These are phyloP conservation scores for Xanthoconium stramineum DNA, from an alignment of 768 basidiomycete species.

Conservation along the genomic window DNA sequence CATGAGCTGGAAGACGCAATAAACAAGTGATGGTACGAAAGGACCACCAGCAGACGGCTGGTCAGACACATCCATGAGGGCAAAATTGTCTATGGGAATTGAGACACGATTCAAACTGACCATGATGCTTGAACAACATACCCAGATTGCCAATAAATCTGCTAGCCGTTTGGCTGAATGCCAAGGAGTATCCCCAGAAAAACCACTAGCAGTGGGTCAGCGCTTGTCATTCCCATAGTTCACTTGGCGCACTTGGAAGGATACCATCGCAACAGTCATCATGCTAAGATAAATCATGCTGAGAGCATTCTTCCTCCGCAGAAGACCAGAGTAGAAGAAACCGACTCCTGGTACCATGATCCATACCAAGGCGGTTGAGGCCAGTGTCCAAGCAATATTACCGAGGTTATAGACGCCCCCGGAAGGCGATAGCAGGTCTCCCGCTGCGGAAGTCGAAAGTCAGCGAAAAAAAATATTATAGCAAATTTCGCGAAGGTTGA, in stretches of 20 bases:
- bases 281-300: constrained; percentile 84
- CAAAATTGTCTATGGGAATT: constrained; percentile 67
- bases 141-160: constrained; percentile 85
- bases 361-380: constrained; percentile 78
- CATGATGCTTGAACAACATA: constrained; percentile 35
- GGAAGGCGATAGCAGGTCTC: constrained; percentile 34
- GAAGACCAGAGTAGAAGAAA: constrained; percentile 87
- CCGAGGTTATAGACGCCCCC: constrained; percentile 52
- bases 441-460: constrained; percentile 30
- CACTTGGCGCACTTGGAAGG: constrained; percentile 77
- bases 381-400: constrained; percentile 67
- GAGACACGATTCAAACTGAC: background rate
- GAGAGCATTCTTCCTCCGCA: constrained; percentile 90
- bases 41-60: constrained; percentile 70
- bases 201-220: constrained; percentile 63
- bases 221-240: constrained; percentile 5
- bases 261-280: constrained; percentile 73
- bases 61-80: constrained; percentile 71
- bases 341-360: constrained; percentile 86
- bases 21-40: constrained; percentile 70
- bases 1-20: constrained; percentile 86
- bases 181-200: constrained; percentile 94
- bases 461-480: background rate
- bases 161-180: constrained; percentile 77
- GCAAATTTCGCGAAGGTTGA: background rate